phyloP scores from a whole-genome alignment of 2,329 filamentous ascomycete species.

The Cadophora sp. region DNA sequence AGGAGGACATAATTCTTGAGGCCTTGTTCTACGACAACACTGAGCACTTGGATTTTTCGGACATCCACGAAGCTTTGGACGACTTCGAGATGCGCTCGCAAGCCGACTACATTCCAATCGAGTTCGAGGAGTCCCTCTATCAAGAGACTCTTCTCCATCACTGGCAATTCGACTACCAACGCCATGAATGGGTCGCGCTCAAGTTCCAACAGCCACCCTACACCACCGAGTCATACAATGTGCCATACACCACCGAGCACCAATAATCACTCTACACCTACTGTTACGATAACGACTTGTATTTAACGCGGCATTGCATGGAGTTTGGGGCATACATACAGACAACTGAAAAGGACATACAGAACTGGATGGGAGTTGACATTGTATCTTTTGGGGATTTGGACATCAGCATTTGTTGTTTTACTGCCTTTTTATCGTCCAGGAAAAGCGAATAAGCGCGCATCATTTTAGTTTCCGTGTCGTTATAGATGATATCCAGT shows the following conservation, averaged over 20 bases:
- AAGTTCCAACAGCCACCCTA: slow-evolving; percentile 12
- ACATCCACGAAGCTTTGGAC: not conserved
- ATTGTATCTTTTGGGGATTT: not conserved
- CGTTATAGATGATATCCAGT: slow-evolving; percentile 2
- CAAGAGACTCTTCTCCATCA: slow-evolving; percentile 7
- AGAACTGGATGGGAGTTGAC: slow-evolving; percentile 1
- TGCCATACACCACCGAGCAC: not conserved
- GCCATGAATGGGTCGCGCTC: slow-evolving; percentile 5
- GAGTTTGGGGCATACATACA: slow-evolving; percentile 1
- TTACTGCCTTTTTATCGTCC: not conserved
- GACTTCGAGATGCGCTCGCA: slow-evolving; percentile 2
- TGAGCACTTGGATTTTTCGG: not conserved
- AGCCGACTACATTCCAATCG: not conserved
- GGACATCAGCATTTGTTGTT: not conserved
- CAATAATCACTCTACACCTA: not conserved
- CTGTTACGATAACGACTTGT: slow-evolving; percentile 6
- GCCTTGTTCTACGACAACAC: not conserved
- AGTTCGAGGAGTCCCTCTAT: not conserved
- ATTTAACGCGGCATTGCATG: slow-evolving; percentile 3
- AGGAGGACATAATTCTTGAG: not conserved
- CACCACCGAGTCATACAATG: not conserved
- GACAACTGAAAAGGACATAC: not conserved
- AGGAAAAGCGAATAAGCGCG: not conserved
- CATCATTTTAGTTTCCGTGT: not conserved
- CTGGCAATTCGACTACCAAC: slow-evolving; percentile 11